Conservation (phyloP, 768 basidiomycete genomes). For the Panus rudis region DNA sequence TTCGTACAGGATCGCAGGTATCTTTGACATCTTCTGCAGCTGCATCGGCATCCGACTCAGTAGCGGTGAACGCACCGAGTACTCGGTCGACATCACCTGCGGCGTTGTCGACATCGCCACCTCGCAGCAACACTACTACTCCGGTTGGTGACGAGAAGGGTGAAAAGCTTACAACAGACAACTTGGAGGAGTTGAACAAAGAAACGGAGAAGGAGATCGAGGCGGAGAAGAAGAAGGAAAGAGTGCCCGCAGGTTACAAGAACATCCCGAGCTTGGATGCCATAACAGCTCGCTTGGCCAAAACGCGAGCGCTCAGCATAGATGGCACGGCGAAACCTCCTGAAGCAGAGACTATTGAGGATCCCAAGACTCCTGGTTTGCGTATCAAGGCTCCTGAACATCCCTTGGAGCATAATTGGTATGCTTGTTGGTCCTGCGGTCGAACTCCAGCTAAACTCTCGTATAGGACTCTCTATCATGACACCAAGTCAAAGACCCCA, state of each 20-base stretch:
- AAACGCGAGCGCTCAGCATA: conserved; percentile 52
- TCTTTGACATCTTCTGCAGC: conserved; percentile 34
- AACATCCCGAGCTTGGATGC: conserved; percentile 82
- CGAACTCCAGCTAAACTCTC: conserved; percentile 1
- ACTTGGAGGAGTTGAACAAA: conserved; percentile 55
- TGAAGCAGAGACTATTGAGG: conserved; percentile 72
- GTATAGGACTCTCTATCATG: conserved; percentile 83
- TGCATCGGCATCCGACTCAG: conserved; percentile 46
- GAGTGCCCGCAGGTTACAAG: conserved; percentile 65
- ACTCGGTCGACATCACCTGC: conserved; percentile 67
- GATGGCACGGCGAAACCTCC: conserved; percentile 63
- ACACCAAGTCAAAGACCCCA: conserved; percentile 70
- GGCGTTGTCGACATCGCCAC: conserved; percentile 38
- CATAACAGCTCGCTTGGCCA: conserved; percentile 74
- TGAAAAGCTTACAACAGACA: conserved; percentile 59
- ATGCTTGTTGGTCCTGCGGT: conserved; percentile 18
- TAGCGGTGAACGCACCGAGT: conserved; percentile 56
- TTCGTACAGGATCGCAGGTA: conserved; percentile 52
- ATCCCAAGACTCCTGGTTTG: conserved; percentile 75
- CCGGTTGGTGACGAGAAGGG: conserved; percentile 32
- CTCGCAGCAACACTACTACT: conserved; percentile 35
- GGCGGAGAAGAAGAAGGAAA: conserved; percentile 29
- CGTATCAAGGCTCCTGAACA: conserved; percentile 68
- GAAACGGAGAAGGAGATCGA: conserved; percentile 33
- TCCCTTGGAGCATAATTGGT: conserved; percentile 83